Percentiles rank a stretch among this genome's conserved stretches.
phyloP scores from a whole-genome alignment of 768 basidiomycete genomes.

The Suillus tomentosus region DNA sequence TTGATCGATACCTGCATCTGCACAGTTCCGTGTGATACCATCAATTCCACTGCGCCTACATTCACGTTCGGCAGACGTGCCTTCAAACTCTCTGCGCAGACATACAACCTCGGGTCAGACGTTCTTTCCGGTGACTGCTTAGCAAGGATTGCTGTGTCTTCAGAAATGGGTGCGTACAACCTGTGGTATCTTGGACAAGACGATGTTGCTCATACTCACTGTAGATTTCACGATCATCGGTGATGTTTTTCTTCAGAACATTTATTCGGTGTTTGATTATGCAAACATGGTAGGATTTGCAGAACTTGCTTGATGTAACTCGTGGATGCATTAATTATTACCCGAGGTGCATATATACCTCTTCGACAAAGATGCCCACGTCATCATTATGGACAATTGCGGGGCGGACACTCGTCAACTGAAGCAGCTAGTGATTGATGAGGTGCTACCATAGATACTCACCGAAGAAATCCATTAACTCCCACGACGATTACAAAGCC shows the following conservation, averaged over 20 bases:
- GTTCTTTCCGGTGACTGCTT: conserved; percentile 28
- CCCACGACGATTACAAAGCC: conserved; percentile 97
- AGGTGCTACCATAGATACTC: no score
- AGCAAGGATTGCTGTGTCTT: conserved; percentile 27
- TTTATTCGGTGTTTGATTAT: conserved; percentile 31
- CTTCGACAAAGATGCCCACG: neutral
- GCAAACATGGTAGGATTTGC: conserved; percentile 40
- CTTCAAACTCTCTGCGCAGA: conserved; percentile 33
- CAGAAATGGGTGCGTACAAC: conserved; percentile 14
- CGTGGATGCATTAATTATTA: neutral
- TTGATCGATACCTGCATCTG: neutral
- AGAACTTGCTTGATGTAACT: conserved; percentile 13
- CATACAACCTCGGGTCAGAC: conserved; percentile 42
- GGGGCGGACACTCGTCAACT: no score
- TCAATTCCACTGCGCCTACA: conserved; percentile 22
- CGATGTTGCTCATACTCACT: conserved; percentile 1
- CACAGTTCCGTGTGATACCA: conserved; percentile 22
- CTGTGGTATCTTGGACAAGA: neutral
- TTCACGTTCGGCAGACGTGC: conserved; percentile 37
- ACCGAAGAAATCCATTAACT: conserved; percentile 46
- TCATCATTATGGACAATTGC: no score
- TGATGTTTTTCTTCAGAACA: conserved; percentile 29
- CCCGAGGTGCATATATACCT: neutral
- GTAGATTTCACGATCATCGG: conserved; percentile 28
- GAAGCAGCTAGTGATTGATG: no score